Conservation (phyloP, 2,329 filamentous ascomycete species). For the Magnaporthiopsis poae region DNA sequence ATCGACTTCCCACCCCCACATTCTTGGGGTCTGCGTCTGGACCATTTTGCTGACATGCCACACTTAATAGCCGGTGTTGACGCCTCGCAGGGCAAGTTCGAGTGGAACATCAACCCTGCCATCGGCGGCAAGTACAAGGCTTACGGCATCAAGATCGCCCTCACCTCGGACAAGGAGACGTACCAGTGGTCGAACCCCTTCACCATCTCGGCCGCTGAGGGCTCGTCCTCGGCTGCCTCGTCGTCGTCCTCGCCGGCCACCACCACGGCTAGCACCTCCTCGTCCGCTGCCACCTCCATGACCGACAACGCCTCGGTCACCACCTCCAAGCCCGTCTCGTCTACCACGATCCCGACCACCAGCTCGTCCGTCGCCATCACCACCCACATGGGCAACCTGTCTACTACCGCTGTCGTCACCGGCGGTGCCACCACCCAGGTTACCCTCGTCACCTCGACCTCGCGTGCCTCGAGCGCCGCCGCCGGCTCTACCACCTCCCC, state of each 20-base stretch:
- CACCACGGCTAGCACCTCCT: slow-evolving; percentile 15
- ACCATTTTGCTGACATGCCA: not conserved
- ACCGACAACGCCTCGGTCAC: slow-evolving; percentile 16
- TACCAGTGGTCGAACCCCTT: slow-evolving; percentile 59
- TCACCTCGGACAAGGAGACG: slow-evolving; percentile 34
- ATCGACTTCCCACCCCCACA: too few species aligned
- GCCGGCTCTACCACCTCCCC: slow-evolving; percentile 12
- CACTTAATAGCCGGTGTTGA: slow-evolving; percentile 33
- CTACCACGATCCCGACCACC: slow-evolving; percentile 10
- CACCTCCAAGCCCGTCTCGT: slow-evolving; percentile 17
- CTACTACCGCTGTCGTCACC: slow-evolving; percentile 15
- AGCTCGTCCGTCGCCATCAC: slow-evolving; percentile 13
- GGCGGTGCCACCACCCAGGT: slow-evolving; percentile 17
- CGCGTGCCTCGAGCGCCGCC: slow-evolving; percentile 14
- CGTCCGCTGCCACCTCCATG: slow-evolving; percentile 14
- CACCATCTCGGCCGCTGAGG: slow-evolving; percentile 31
- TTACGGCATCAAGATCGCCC: slow-evolving; percentile 49
- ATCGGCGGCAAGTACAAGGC: slow-evolving; percentile 33
- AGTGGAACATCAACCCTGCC: slow-evolving; percentile 38
- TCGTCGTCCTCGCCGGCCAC: slow-evolving; percentile 16
- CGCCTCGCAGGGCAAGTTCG: slow-evolving; percentile 34
- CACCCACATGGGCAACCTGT: slow-evolving; percentile 17
- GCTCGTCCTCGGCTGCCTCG: slow-evolving; percentile 9
- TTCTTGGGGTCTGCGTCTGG: too few species aligned
- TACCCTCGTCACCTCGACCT: slow-evolving; percentile 18